phyloP scores from a whole-genome alignment of 345 rosid species.

The Iberis pinnata region DNA sequence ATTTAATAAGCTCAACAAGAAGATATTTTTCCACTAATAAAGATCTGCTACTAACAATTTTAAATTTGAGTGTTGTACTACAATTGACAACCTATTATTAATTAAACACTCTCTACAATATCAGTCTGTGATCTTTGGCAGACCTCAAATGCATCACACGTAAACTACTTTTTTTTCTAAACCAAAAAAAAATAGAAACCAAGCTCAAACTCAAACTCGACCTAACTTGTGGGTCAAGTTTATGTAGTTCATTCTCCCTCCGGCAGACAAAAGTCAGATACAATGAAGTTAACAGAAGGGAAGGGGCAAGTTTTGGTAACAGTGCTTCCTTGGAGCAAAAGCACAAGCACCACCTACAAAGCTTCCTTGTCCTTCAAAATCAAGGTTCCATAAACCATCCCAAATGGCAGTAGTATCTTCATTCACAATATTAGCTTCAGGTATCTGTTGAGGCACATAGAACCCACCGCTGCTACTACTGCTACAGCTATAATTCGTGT shows the following conservation, averaged over 20 bases:
- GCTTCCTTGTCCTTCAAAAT: slow-evolving; percentile 46
- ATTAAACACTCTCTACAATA: slow-evolving; percentile 6
- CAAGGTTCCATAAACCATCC: slow-evolving; percentile 71
- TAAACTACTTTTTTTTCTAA: neutral
- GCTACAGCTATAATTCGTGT: slow-evolving; percentile 19
- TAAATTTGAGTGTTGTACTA: slow-evolving; percentile 1
- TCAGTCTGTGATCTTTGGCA: slow-evolving; percentile 3
- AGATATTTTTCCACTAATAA: slow-evolving; percentile 5
- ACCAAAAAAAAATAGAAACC: slow-evolving; percentile 12
- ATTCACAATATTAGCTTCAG: slow-evolving; percentile 28
- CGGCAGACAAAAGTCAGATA: neutral
- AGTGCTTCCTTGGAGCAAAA: slow-evolving; percentile 38
- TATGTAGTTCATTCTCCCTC: slow-evolving; percentile 12
- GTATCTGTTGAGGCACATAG: slow-evolving; percentile 38
- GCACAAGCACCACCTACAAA: slow-evolving; percentile 29
- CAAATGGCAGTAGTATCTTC: slow-evolving; percentile 48
- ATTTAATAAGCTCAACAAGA: slow-evolving; percentile 1
- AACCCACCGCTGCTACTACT: slow-evolving; percentile 25
- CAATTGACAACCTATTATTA: neutral
- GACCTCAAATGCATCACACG: slow-evolving; percentile 10
- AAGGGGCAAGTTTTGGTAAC: slow-evolving; percentile 36
- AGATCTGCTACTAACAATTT: neutral
- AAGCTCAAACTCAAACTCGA: slow-evolving; percentile 24
- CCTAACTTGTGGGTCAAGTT: slow-evolving; percentile 24
- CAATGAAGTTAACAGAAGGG: slow-evolving; percentile 40